Percentiles rank a stretch among this genome's conserved stretches.
Conservation (phyloP, 352 stramenopile genomes). For the Phytophthora syringae region DNA sequence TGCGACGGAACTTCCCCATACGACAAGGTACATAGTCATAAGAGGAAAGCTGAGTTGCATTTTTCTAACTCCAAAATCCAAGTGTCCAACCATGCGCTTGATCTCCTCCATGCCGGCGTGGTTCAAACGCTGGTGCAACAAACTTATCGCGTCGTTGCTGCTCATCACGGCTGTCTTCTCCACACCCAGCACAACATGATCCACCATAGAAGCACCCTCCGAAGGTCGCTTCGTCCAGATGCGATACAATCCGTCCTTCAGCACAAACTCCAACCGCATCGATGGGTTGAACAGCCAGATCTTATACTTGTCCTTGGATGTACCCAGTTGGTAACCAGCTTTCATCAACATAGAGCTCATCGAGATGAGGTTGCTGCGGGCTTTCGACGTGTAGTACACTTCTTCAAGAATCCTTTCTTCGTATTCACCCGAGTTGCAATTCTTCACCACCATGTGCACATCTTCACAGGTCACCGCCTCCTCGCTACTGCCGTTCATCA, state of each 20-base stretch:
- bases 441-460: conserved; percentile 11
- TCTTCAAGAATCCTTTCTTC: conserved; percentile 5
- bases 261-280: conserved; percentile 13
- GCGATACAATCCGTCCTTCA: conserved; percentile 9
- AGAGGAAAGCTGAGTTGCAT: conserved; percentile 3
- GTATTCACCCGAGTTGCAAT: conserved; percentile 1
- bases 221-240: conserved; percentile 8
- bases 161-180: not conserved
- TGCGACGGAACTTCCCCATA: conserved; percentile 10
- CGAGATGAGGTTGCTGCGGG: conserved; percentile 13
- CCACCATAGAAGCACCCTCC: not conserved
- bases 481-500: conserved; percentile 12
- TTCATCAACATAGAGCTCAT: conserved; percentile 20
- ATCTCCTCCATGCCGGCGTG: conserved; percentile 16
- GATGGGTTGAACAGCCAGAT: conserved; percentile 5
- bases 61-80: conserved; percentile 14
- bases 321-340: conserved; percentile 1
- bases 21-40: conserved; percentile 22
- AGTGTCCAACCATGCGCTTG: not conserved
- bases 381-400: conserved; percentile 5
- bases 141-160: not conserved
- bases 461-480: not conserved
- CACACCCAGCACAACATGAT: conserved; percentile 13
- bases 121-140: conserved; percentile 14
- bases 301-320: conserved; percentile 12